Conservation (phyloP, 495 filamentous ascomycete species). For the Astrothelium macrocarpum region DNA sequence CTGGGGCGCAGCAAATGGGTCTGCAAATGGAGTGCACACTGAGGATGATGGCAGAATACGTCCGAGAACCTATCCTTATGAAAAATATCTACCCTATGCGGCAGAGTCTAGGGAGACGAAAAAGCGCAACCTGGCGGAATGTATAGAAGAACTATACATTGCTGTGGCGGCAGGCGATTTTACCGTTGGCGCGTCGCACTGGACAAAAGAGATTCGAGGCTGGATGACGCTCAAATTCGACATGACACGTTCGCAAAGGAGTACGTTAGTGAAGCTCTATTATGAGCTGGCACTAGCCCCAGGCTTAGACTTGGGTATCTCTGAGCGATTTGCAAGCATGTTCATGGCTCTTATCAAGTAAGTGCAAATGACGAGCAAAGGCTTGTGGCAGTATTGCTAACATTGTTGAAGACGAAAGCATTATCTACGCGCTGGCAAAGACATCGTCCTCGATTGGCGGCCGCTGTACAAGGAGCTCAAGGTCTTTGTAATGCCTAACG, state of each 20-base stretch:
- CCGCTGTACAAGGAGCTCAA: conserved; percentile 89
- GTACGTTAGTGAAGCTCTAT: conserved; percentile 80
- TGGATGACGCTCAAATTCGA: conserved; percentile 98
- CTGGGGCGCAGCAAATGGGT: conserved; percentile 43
- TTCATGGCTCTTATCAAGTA: conserved; percentile 88
- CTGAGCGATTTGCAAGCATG: conserved; percentile 93
- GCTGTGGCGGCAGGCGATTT: conserved; percentile 88
- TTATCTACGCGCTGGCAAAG: conserved; percentile 79
- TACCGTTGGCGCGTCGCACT: conserved; percentile 84
- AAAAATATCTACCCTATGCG: conserved; percentile 74
- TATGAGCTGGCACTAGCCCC: conserved; percentile 90
- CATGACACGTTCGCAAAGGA: conserved; percentile 68
- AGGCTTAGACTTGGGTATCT: conserved; percentile 67
- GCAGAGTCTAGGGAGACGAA: conserved; percentile 68
- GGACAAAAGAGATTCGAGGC: conserved; percentile 90
- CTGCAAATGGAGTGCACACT: conserved; percentile 34
- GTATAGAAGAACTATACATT: conserved; percentile 85
- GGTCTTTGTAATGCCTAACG: conserved; percentile 72
- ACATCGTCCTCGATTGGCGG: conserved; percentile 85
- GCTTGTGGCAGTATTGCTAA: conserved; percentile 22
- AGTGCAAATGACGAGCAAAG: conserved; percentile 25
- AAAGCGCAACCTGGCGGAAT: conserved; percentile 66
- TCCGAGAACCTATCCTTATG: conserved; percentile 87
- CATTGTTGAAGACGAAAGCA: conserved; percentile 69
- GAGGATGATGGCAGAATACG: conserved; percentile 55